phyloP scores from a whole-genome alignment of 345 rosid genomes.

The Moringa oleifera region DNA sequence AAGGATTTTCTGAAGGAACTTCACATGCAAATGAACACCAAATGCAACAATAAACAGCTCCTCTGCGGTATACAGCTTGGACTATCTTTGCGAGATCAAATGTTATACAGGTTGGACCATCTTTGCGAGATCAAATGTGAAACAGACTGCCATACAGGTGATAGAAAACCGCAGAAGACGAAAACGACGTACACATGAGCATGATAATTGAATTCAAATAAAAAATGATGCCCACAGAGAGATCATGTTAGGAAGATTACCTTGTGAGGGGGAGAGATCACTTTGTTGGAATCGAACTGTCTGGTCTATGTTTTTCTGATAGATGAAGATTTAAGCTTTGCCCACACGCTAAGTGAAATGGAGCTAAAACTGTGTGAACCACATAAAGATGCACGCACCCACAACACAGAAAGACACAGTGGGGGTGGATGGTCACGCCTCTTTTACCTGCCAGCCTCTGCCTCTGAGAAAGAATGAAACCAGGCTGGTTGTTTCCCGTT shows the following conservation, averaged over 20 bases:
- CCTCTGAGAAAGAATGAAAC: not conserved
- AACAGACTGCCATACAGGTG: not conserved
- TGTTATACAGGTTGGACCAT: no score
- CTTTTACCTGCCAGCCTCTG: conserved; percentile 14
- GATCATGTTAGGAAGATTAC: not conserved
- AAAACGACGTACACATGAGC: no score
- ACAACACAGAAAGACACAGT: not conserved
- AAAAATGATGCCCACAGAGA: no score
- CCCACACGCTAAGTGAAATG: conserved; percentile 25
- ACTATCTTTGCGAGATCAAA: no score
- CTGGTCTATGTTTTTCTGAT: not conserved
- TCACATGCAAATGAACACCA: not conserved
- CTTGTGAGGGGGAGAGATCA: not conserved
- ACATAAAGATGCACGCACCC: not conserved
- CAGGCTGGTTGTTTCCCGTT: conserved; percentile 13
- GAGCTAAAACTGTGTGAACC: conserved; percentile 21
- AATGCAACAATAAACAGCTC: not conserved
- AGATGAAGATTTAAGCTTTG: conserved; percentile 14
- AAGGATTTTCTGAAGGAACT: not conserved
- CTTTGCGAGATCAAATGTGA: no score
- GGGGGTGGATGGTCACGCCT: conserved; percentile 8
- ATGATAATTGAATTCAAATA: no score
- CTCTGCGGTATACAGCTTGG: not conserved
- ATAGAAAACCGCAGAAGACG: no score
- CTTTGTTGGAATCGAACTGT: not conserved